Evolutionary conservation across 2,329 filamentous ascomycete genomes (phyloP).

Genomic region (Neofusicoccum parvum): DNA sequence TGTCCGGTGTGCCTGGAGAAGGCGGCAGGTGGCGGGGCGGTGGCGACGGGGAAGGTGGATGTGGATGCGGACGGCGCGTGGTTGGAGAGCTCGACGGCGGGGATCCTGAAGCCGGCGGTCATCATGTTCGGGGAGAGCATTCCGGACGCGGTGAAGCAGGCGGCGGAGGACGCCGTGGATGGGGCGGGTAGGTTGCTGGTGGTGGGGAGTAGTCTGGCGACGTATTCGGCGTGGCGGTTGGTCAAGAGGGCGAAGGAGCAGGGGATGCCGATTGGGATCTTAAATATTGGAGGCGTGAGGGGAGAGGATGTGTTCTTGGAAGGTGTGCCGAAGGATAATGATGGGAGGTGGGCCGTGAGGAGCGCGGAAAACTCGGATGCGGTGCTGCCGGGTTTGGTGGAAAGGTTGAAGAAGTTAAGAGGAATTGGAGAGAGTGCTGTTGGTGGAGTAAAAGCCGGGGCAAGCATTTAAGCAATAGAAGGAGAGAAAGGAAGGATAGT

Average conservation of each 20-base stretch:
- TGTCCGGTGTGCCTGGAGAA: conserved; percentile 76
- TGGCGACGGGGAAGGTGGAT: conserved; percentile 54
- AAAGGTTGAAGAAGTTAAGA: conserved; percentile 2
- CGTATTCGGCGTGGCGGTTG: conserved; percentile 91
- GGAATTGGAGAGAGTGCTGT: neutral
- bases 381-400: conserved; percentile 39
- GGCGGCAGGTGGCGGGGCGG: conserved; percentile 43
- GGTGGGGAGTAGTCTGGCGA: conserved; percentile 86
- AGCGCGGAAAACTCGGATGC: conserved; percentile 44
- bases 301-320: conserved; percentile 75
- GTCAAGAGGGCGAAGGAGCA: conserved; percentile 80
- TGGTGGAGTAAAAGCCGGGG: neutral
- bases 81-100: conserved; percentile 65
- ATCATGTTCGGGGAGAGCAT: conserved; percentile 98
- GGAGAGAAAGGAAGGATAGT: neutral
- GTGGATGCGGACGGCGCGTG: conserved; percentile 82
- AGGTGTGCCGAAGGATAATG: conserved; percentile 51
- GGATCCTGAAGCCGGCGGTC: conserved; percentile 88
- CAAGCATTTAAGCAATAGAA: neutral
- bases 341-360: conserved; percentile 38
- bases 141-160: conserved; percentile 65
- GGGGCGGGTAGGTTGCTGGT: conserved; percentile 74
- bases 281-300: conserved; percentile 84
- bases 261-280: conserved; percentile 80
- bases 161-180: conserved; percentile 80